Evolutionary conservation across 345 rosid genomes (phyloP), one percentile per base, ranked within the genome.

Genomic region (Excoecaria cochinchinensis): DNA sequence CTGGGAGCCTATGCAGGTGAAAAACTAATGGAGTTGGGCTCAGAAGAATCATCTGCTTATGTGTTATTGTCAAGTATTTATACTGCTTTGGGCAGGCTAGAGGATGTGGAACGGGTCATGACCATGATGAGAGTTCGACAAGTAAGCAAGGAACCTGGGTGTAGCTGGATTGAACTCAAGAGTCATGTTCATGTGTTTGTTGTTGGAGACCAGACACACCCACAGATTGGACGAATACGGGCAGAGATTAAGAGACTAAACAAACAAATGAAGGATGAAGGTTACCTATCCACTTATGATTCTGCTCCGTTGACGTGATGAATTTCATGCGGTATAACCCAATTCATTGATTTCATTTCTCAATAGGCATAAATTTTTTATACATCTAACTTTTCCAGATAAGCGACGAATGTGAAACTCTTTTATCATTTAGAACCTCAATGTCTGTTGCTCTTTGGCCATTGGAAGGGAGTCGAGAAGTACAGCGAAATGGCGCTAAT

Each of bases 1-100:
- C 73, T 91, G 72, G 96, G 96, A 65, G 91, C 90, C 31, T 81
- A 85, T 73, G 92, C 93, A 12, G 96, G 93, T 38, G 96, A 91
- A 86, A 91, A 88, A 75, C 79, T 91, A 39, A 85, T 91, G 86
- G 90, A 80, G 31, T 78, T 91, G 72, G 92, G 92, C 17, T 89
- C 93, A 14, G 80, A 78, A 78, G 96, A 91, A 78, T 89, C 96
- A 69, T 91, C 96, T 40, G 85, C 89, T 4, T 89, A 86, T 76
- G 91, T 87, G 74, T 79, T 85, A 57, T 36, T 89, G 77, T 80
- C 92, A 3, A 75, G 88, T 73, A 88, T 87, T 55, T 91, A 89
- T 70, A 79, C 77, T 36, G 87, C 85, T 70, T 72, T 91, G 79
- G 90, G 93, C n/a, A 74, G 72, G 84, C 21, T 39, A 16, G 85